Evolutionary conservation across 1,139 yeast genomes (phyloP), one percentile per base, ranked within the genome.

Genomic region (Saccharomyces pastorianus): DNA sequence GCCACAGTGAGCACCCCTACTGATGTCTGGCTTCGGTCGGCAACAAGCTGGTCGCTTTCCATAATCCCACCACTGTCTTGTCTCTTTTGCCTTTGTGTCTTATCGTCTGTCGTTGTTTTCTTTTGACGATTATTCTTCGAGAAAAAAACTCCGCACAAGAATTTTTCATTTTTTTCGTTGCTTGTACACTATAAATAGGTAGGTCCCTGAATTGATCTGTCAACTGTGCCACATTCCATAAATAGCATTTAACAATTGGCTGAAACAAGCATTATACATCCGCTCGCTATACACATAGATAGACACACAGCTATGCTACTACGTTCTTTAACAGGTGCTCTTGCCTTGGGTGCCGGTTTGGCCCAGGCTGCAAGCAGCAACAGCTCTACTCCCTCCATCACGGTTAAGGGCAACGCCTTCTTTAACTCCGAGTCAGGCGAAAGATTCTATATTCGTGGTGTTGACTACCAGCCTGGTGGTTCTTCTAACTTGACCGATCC

Each of bases 401-500:
- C 78, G 38, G 74, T 83, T 63, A 78, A 76, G 48, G 96, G 96
- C 53, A 89, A 88, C 66, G 95, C 95, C 11, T 86, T 89, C 67
- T 88, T 76, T 71, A 67, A 76, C 59, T 66, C 76, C 48, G 74
- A 66, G 52, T 69, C 73, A 17, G 76, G 75, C 14, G 77, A 77
- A 31, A 76, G 88, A 57, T 80, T 80, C 68, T 81, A 77, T 68
- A 77, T 81, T 61, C 76, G 83, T 61, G 86, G 86, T 61, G 83
- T 82, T 14, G 95, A 86, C 70, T 88, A 88, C 72, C 95, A 87
- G 67, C 96, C 80, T 1, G 91, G 90, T 55, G 95, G 91, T 1
- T 83, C 95, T 0, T 85, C 96, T 0, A 86, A 82, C 0, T 75
- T 79, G 8, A 80, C 83, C 34, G 76, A 83, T 67, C 87, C 87